Conservation (phyloP, 169 alveolate genomes). For the Plasmodium fragile region DNA sequence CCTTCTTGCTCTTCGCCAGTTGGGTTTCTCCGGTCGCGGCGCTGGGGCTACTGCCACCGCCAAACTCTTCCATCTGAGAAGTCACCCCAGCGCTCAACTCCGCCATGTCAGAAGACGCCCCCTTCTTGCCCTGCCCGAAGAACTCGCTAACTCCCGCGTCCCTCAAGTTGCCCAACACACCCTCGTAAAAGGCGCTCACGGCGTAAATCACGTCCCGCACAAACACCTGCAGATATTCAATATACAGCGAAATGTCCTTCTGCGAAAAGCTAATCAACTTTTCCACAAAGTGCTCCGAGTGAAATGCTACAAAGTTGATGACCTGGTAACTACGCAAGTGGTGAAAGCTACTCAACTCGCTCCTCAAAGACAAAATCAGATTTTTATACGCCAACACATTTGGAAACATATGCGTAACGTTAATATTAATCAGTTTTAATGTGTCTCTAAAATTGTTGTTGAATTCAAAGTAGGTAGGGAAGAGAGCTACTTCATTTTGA, state of each 20-base stretch:
- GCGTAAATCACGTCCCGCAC: constrained; percentile 56
- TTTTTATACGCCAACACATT: constrained; percentile 39
- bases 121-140: constrained; percentile 13
- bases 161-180: background rate
- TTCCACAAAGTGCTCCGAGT: constrained; percentile 46
- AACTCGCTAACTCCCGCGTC: constrained; percentile 14
- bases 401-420: constrained; percentile 54
- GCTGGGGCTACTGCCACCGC: background rate
- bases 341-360: constrained; percentile 19
- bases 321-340: constrained; percentile 38
- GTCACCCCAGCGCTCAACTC: background rate
- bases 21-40: background rate
- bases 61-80: background rate
- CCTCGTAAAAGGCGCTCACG: constrained; percentile 52
- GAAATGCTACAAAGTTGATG: constrained; percentile 50
- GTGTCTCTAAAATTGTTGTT: constrained; percentile 63
- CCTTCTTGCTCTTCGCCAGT: constrained; percentile 26
- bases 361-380: constrained; percentile 37
- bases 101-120: background rate
- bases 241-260: constrained; percentile 47
- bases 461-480: constrained; percentile 68
- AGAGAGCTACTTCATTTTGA: constrained; percentile 41
- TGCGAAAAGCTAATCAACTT: constrained; percentile 27
- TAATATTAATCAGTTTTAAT: constrained; percentile 43
- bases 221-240: constrained; percentile 47